Evolutionary conservation across 192 early-diverging fungal species (phyloP).

Genomic region (Coemansia sp.): DNA sequence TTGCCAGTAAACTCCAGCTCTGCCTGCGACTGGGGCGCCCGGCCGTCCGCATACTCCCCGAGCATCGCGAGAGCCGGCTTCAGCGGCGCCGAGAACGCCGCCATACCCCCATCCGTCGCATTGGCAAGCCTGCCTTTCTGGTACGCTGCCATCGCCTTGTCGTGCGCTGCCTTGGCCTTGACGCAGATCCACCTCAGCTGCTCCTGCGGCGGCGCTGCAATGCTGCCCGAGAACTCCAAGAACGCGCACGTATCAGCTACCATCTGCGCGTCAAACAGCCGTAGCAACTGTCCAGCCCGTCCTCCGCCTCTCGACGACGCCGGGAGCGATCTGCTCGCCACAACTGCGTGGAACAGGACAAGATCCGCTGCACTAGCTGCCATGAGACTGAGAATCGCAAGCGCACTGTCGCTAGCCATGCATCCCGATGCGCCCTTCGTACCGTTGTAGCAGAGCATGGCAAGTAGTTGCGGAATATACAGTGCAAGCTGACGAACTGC

Average conservation of each 20-base stretch:
- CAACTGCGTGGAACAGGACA: constrained; percentile 30
- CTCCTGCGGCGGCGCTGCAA: constrained; percentile 33
- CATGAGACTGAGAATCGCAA: constrained; percentile 12
- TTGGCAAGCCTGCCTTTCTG: constrained; percentile 1
- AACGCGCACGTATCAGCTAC: constrained; percentile 24
- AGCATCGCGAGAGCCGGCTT: constrained; percentile 12
- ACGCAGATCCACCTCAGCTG: constrained; percentile 21
- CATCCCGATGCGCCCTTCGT: background rate
- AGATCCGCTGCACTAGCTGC: constrained; percentile 19
- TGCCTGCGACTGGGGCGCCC: background rate
- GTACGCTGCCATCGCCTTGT: constrained; percentile 3
- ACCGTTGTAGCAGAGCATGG: constrained; percentile 21
- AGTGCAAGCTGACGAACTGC: constrained; percentile 27
- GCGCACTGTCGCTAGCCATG: constrained; percentile 7
- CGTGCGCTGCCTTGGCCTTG: constrained; percentile 24
- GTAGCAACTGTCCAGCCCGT: constrained; percentile 8
- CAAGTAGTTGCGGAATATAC: constrained; percentile 39
- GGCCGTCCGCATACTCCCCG: constrained; percentile 3
- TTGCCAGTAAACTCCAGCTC: constrained; percentile 17
- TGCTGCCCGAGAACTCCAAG: constrained; percentile 2
- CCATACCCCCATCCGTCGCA: background rate
- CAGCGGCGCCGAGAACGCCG: constrained; percentile 7
- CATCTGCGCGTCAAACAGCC: constrained; percentile 6
- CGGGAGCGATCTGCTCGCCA: constrained; percentile 24
- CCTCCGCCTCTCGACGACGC: background rate